Base-by-base conservation (phyloP, 2,329 filamentous ascomycete species). In the Ophiostoma perfectum region DNA sequence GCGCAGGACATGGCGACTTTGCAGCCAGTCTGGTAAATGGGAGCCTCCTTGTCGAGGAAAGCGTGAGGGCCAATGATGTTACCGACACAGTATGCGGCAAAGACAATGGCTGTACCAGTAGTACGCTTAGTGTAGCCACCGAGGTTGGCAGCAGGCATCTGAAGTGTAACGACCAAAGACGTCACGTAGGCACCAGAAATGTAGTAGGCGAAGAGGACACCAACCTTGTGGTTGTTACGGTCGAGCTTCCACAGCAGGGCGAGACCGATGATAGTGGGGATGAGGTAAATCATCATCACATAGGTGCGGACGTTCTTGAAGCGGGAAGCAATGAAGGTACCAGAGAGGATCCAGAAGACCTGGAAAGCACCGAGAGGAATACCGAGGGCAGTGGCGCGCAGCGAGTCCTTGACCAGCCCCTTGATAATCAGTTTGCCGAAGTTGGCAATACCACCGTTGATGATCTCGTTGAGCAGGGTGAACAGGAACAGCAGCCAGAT, bases 1-100 rank as follows among this genome's bases (percentile, higher is more conserved):
- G 64, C 42, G 36, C 67, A 68, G 27, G 64, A 52, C 27, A 68
- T 66, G 52, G 63, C 64, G 36, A 64, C 67, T 64, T 62, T 38
- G 42, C 65, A 68, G n/a, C 67, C 67, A 44, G 67, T 64, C 12
- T 66, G 67, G 64, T 68, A 68, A 8, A 66, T 45, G 39, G 67
- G 67, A 3, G 63, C 67, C 5, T 64, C 63, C 16, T 39, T 49
- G 27, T 55, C 64, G 36, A 64, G 63, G 38, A 87, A 89, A 77
- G 88, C 88, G 75, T 88, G 88, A 0, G 87, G 87, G 0, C 86
- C 83, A 4, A 81, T 82, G 58, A 88, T 86, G 72, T 88, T 88
- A 5, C 86, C 86, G 1, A 83, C 80, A 72, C 85, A 87, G 68
- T 84, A 84, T 0, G 84, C 85, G 9, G 88, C 78, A 77, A 86